Evolutionary conservation across 2,329 filamentous ascomycete species (phyloP), one percentile per base, ranked within the genome.

Genomic region (Ciborinia camelliae): DNA sequence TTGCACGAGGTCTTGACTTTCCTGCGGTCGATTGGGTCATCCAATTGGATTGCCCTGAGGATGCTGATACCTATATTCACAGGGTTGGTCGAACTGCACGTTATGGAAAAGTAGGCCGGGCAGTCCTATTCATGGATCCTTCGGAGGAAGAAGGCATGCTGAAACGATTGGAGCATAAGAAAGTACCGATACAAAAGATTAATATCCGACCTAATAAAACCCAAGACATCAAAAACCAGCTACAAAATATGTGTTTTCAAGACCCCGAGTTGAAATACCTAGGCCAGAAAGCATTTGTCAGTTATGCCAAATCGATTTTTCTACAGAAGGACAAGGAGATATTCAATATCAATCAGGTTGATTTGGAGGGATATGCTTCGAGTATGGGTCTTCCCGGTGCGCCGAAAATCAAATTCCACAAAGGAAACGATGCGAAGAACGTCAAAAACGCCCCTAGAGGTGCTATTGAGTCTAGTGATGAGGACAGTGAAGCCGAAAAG

Each of bases 1-100:
- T 96, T 4, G 95, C 95, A 0, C 86, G 95, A 76, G 95, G 95
- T 68, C 84, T 99, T 15, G 95, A 99, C 76, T 98, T 99, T 74
- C 95, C 95, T 0, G 89, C 92, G 3, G 95, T 99, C 0, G 95
- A 99, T 76, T 99, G 95, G 90, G 95, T 99, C 6, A 92, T 99
- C n/a, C 95, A 99, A 75, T 84, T 91, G n/a, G 95, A 99, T 76
- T 96, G 91, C 70, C 95, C 95, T 0, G 95, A 99, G 76, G 94
- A 99, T 76, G 90, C 91, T 4, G 95, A 98, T 73, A 99, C 95
- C 0, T 99, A 99, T 73, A 98, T 99, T 71, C 95, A 99, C 78
- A 87, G 95, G 66, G 94, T 97, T 5, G 95, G 95, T 1, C 86
- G 95, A 37, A 98, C 95, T 23, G 95, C 95, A n/a, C 86, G 94